A percentile compares a stretch with the other conserved stretches of the same genome.
These are phyloP conservation scores for Blastomyces gilchristii DNA, from an alignment of 2,329 filamentous ascomycete species.

Conservation along the genomic window DNA sequence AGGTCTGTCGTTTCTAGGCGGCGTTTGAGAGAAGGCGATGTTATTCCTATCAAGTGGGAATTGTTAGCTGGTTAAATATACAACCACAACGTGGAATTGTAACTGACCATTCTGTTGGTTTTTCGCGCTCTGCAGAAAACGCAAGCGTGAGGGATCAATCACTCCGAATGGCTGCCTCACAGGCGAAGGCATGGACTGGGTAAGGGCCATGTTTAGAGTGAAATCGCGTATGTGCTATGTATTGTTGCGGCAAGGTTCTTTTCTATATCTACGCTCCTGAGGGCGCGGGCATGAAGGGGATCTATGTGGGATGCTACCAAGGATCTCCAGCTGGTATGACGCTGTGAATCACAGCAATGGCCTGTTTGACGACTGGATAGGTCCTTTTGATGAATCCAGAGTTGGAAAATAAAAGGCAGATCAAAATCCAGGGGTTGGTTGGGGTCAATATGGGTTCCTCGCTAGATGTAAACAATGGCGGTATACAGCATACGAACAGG, in stretches of 20 bases:
- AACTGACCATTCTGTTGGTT: constrained; percentile 32
- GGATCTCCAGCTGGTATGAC: background rate
- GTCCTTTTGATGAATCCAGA: background rate
- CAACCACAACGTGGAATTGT: background rate
- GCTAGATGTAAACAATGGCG: background rate
- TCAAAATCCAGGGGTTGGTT: background rate
- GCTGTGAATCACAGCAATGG: background rate
- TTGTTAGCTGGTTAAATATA: constrained; percentile 6
- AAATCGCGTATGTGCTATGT: background rate
- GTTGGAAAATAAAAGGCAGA: background rate
- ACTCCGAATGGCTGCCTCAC: constrained; percentile 26
- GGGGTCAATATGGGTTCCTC: background rate
- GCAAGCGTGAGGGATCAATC: constrained; percentile 23
- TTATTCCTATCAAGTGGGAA: constrained; percentile 10
- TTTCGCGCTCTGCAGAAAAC: constrained; percentile 24
- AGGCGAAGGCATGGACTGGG: constrained; percentile 19
- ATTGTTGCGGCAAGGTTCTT: background rate
- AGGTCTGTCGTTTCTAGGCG: constrained; percentile 34
- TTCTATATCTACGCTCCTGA: background rate
- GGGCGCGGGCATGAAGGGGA: background rate
- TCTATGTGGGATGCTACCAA: background rate
- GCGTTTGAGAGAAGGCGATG: constrained; percentile 39
- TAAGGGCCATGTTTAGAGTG: constrained; percentile 20
- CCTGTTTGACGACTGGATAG: background rate
- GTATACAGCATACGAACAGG: background rate